Percentiles rank a stretch among this genome's conserved stretches.
phyloP scores from a whole-genome alignment of 345 rosid species.

The Diplotaxis tenuifolia region DNA sequence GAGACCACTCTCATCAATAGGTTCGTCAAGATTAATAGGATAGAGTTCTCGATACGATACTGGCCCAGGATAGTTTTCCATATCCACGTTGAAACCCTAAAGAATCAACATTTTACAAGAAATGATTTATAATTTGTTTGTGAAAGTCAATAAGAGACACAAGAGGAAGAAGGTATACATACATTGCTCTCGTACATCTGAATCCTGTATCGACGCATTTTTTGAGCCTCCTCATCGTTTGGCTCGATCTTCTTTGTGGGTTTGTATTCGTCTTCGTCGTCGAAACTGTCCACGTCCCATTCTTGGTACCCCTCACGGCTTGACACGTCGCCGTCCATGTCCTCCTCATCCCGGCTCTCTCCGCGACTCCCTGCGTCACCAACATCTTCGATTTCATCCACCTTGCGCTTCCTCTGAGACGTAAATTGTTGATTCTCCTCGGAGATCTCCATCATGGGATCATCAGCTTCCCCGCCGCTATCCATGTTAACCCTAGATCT shows the following conservation, averaged over 20 bases:
- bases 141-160: neutral
- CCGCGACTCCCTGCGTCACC: neutral
- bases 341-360: neutral
- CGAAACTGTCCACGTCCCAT: constrained; percentile 27
- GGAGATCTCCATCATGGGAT: neutral
- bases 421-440: neutral
- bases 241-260: constrained; percentile 1
- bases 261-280: neutral
- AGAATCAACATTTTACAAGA: neutral
- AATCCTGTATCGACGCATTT: constrained; percentile 4
- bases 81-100: constrained; percentile 2
- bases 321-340: neutral
- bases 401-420: neutral
- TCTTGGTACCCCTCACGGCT: constrained; percentile 15
- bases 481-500: neutral
- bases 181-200: constrained; percentile 9
- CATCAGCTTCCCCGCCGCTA: neutral
- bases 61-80: neutral
- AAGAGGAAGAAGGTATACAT: neutral
- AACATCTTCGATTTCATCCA: neutral
- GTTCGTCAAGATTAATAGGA: neutral
- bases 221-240: constrained; percentile 3
- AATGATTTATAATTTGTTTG: neutral
- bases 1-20: fast-evolving
- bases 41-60: neutral